Conservation (phyloP, 805 yeast genomes). For the Kodamaea fukazawae region DNA sequence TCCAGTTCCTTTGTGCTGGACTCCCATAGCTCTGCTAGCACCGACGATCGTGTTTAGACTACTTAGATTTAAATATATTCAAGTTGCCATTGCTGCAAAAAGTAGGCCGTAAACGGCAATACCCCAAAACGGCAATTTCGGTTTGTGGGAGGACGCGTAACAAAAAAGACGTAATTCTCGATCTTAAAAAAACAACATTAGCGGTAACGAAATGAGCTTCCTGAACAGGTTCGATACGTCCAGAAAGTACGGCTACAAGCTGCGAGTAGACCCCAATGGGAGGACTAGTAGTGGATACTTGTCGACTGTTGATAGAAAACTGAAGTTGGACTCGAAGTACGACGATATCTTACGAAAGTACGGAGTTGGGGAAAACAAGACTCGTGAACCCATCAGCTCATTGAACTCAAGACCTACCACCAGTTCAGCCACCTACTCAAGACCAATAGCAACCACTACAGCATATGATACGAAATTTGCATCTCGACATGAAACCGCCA, state of each 20-base stretch:
- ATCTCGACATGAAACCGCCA: not conserved
- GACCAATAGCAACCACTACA: no score
- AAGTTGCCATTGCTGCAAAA: conserved; percentile 1
- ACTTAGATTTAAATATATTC: not conserved
- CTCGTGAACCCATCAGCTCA: not conserved
- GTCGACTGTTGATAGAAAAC: no score
- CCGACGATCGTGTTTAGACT: conserved; percentile 1
- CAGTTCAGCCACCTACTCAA: no score
- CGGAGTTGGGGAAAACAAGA: not conserved
- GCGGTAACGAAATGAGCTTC: conserved; percentile 3
- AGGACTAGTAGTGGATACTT: conserved; percentile 1
- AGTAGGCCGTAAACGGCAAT: not conserved
- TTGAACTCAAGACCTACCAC: no score
- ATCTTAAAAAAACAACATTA: not conserved
- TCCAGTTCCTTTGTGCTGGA: conserved; percentile 6
- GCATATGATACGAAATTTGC: no score
- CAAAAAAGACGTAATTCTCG: not conserved
- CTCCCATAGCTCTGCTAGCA: not conserved
- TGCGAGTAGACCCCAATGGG: conserved; percentile 1
- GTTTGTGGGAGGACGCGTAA: not conserved
- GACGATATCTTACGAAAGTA: conserved; percentile 2
- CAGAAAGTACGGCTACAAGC: conserved; percentile 3
- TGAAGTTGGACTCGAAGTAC: conserved; percentile 1
- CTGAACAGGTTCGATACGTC: conserved; percentile 2
- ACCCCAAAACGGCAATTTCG: conserved; percentile 1